Evolutionary conservation across 441 rosid species (phyloP), one percentile per base, ranked within the genome.

Genomic region (Pelargonium citronellum): DNA sequence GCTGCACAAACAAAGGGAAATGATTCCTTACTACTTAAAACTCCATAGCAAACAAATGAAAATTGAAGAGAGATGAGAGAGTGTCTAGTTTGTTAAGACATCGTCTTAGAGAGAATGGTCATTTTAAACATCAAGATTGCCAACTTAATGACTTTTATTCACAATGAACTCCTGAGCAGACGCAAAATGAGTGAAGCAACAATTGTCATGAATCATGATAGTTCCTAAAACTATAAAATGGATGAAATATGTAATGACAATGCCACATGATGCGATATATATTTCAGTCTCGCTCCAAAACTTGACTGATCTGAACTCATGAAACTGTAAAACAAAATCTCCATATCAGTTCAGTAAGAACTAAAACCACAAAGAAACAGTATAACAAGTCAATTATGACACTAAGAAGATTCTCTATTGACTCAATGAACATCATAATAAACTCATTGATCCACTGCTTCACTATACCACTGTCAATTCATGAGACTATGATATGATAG

Each of bases 1-100:
- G 93, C 98, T 91, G 97, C 73, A 82, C 81, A 67, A 64, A 24
- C 17, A 77, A 27, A 41, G 68, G 7, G n/a, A n/a, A 12, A 22
- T 22, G 24, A 22, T 22, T 22, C 24, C 24, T 22, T 22, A 22
- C 24, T 22, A 22, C 24, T 22, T 22, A 22, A 22, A 22, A 22
- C 55, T 47, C n/a, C 55, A 47, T 22, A 22, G 24, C 24, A 22
- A 22, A 22, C 24, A 22, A 22, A 22, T 22, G 55, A 11, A 10
- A 15, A 47, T 47, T 10, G 4, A 47, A 47, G 3, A 12, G 4
- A 12, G 24, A 22, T 22, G 24, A 22, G 24, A 47, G 55, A 12
- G 5, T 47, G 5, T 47, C n/a, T 10, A 47, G 55, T 47, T 47
- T 47, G 15, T 10, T 9, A 47, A 47, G 24, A 22, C 24, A 22